phyloP scores from a whole-genome alignment of 179 eudicot species.

The Silene noctiflora region DNA sequence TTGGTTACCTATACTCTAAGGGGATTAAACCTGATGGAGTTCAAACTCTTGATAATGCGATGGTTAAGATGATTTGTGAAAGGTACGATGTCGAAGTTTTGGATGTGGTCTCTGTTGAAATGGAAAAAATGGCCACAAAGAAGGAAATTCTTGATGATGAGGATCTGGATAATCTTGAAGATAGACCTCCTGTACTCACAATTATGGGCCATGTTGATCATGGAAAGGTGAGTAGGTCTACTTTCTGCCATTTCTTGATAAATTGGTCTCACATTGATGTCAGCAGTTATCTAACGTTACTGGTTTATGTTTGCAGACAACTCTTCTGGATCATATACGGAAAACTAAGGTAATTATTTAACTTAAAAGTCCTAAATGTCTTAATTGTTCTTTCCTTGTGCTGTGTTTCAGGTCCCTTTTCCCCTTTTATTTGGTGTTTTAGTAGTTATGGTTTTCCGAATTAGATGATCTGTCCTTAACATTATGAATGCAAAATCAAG shows the following conservation, averaged over 20 bases:
- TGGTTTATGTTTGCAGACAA: conserved; percentile 61
- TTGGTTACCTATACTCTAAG: conserved; percentile 67
- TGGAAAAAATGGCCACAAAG: conserved; percentile 90
- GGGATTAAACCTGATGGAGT: conserved; percentile 82
- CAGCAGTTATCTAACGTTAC: conserved; percentile 26
- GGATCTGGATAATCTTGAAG: conserved; percentile 73
- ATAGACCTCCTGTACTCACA: conserved; percentile 90
- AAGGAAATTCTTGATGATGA: conserved; percentile 77
- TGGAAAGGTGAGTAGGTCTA: conserved; percentile 64
- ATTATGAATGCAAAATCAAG: not conserved
- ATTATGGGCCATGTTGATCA: conserved; percentile 99
- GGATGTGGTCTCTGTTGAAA: conserved; percentile 51
- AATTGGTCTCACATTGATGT: conserved; percentile 14
- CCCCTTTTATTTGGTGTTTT: not conserved
- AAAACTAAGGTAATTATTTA: conserved; percentile 75
- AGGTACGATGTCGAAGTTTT: conserved; percentile 82
- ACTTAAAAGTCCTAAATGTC: conserved; percentile 10
- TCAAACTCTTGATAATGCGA: conserved; percentile 66
- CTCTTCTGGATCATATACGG: conserved; percentile 86
- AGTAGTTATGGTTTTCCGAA: not conserved
- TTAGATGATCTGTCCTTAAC: not conserved
- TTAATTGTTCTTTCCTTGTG: conserved; percentile 9
- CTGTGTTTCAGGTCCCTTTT: not conserved
- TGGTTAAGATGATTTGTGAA: conserved; percentile 92
- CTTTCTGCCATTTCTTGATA: not conserved